phyloP scores from a whole-genome alignment of 164 flowering plant species.

The Annona squamosa region DNA sequence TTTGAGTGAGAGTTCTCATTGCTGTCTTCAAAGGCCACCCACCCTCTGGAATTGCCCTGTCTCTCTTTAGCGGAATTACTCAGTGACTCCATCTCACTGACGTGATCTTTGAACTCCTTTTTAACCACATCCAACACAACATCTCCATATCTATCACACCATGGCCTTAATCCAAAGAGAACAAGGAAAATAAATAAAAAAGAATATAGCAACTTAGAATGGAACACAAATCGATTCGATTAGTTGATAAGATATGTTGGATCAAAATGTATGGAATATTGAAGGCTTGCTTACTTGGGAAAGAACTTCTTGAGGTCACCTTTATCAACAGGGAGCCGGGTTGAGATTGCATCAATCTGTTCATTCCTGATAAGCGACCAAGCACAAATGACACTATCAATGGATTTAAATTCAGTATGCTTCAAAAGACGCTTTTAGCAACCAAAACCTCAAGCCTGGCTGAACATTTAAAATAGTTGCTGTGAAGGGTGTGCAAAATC shows the following conservation, averaged over 20 bases:
- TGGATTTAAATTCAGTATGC: background rate
- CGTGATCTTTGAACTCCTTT: slow-evolving; percentile 81
- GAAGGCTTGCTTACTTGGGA: slow-evolving; percentile 47
- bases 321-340: slow-evolving; percentile 75
- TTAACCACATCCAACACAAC: slow-evolving; percentile 71
- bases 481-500: too few relatives aligned
- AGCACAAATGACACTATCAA: background rate
- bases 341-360: slow-evolving; percentile 72
- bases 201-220: background rate
- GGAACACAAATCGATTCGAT: background rate
- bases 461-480: too few relatives aligned
- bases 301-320: slow-evolving; percentile 69
- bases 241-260: background rate
- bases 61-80: slow-evolving; percentile 34
- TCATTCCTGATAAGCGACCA: slow-evolving; percentile 40
- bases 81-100: slow-evolving; percentile 53
- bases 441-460: too few relatives aligned
- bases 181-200: background rate
- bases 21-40: slow-evolving; percentile 63
- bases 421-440: too few relatives aligned
- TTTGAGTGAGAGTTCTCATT: slow-evolving; percentile 62
- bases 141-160: slow-evolving; percentile 77
- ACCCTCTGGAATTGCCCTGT: slow-evolving; percentile 24
- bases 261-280: background rate
- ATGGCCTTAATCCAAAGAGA: slow-evolving; percentile 31